These are phyloP conservation scores for Starmerella tilneyi DNA, from an alignment of 805 yeast genomes.

Conservation along the genomic window DNA sequence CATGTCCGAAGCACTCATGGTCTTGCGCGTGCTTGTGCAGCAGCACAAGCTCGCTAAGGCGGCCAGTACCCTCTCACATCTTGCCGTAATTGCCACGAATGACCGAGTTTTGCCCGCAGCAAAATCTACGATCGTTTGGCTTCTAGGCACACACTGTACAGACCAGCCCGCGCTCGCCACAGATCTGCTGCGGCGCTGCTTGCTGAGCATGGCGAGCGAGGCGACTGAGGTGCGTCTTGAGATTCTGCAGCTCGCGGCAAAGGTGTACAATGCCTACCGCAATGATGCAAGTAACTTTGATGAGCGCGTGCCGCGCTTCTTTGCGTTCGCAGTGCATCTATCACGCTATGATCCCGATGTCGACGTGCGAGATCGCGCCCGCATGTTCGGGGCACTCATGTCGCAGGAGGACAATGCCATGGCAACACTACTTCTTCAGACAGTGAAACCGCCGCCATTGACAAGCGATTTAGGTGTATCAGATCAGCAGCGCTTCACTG, in stretches of 20 bases:
- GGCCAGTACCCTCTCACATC: slow-evolving; percentile 2
- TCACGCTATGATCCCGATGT: slow-evolving; percentile 63
- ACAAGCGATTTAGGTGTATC: slow-evolving; percentile 7
- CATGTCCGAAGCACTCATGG: slow-evolving; percentile 21
- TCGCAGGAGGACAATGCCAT: slow-evolving; percentile 45
- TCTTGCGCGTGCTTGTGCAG: slow-evolving; percentile 22
- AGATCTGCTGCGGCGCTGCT: slow-evolving; percentile 56
- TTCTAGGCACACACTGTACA: slow-evolving; percentile 69
- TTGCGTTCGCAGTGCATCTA: slow-evolving; percentile 49
- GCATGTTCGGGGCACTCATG: slow-evolving; percentile 57
- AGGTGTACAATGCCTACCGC: slow-evolving; percentile 49
- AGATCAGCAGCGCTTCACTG: slow-evolving; percentile 12
- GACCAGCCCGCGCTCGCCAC: slow-evolving; percentile 48
- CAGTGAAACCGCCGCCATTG: slow-evolving; percentile 58
- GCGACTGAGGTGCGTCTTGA: slow-evolving; percentile 52
- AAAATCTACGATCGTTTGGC: slow-evolving; percentile 78
- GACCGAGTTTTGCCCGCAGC: slow-evolving; percentile 30
- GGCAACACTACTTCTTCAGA: slow-evolving; percentile 62
- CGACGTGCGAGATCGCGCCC: slow-evolving; percentile 76
- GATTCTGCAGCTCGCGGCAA: slow-evolving; percentile 62
- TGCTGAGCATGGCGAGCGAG: slow-evolving; percentile 47
- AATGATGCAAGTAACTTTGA: slow-evolving; percentile 30
- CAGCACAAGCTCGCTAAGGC: slow-evolving; percentile 17
- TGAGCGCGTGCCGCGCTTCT: slow-evolving; percentile 39
- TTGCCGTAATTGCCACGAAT: slow-evolving; percentile 7